Evolutionary conservation across 208 protist species (phyloP).

Genomic region (Crithidia fasciculata): DNA sequence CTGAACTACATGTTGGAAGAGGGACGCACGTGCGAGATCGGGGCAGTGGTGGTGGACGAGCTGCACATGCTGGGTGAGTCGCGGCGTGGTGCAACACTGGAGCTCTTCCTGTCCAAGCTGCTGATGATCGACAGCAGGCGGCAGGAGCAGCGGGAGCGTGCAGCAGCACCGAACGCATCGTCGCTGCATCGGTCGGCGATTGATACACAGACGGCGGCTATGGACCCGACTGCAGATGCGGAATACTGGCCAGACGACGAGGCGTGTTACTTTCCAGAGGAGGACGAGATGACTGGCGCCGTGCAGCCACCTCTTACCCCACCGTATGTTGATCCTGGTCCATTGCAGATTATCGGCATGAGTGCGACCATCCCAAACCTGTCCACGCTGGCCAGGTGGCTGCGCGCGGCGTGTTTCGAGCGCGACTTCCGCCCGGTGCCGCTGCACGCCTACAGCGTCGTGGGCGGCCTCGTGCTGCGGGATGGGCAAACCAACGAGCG

Average conservation of each 20-base stretch:
- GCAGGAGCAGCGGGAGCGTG: conserved; percentile 6
- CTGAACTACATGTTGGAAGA: conserved; percentile 88
- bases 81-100: conserved; percentile 80
- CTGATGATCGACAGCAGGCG: conserved; percentile 39
- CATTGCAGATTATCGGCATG: conserved; percentile 93
- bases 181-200: not conserved
- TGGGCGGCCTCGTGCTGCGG: conserved; percentile 61
- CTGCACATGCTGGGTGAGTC: conserved; percentile 95
- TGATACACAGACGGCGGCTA: not conserved
- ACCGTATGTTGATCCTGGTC: conserved; percentile 11
- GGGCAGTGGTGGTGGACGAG: conserved; percentile 93
- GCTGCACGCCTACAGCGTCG: conserved; percentile 71
- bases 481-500: conserved; percentile 50
- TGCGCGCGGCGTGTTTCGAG: conserved; percentile 78
- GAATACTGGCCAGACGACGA: not conserved
- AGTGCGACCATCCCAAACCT: conserved; percentile 94
- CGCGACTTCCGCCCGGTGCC: conserved; percentile 81
- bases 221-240: not conserved
- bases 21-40: conserved; percentile 61
- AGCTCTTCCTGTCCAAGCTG: conserved; percentile 89
- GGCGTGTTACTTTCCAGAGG: not conserved
- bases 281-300: not conserved
- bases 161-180: not conserved
- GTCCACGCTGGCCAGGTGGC: conserved; percentile 72
- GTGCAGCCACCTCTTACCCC: not conserved